These are phyloP conservation scores for Mycena indigotica DNA, from an alignment of 768 basidiomycete species.

Conservation along the genomic window DNA sequence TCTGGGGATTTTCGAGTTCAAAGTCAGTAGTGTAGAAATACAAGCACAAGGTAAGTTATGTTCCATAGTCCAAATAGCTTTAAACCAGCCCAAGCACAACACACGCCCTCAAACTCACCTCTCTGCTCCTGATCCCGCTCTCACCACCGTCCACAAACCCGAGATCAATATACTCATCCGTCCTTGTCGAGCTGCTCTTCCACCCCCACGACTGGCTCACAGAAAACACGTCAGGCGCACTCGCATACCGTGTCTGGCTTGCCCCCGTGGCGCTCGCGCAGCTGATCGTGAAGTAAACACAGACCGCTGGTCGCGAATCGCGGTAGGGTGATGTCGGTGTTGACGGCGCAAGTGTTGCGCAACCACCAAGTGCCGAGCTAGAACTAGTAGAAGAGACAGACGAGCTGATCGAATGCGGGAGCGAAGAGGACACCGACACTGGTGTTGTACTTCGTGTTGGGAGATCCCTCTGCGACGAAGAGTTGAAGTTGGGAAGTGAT, in stretches of 20 bases:
- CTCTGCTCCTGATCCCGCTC: slow-evolving; percentile 35
- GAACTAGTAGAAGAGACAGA: slow-evolving; percentile 22
- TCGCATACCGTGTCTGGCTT: slow-evolving; percentile 80
- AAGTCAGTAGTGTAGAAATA: no score
- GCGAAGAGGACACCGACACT: slow-evolving; percentile 25
- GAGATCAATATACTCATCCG: slow-evolving; percentile 53
- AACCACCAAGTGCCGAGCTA: not conserved
- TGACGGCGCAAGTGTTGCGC: slow-evolving; percentile 42
- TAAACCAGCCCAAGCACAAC: slow-evolving; percentile 78
- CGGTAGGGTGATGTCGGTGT: slow-evolving; percentile 71
- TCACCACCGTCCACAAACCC: slow-evolving; percentile 35
- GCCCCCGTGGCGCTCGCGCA: slow-evolving; percentile 83
- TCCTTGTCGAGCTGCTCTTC: slow-evolving; percentile 62
- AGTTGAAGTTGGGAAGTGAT: slow-evolving; percentile 34
- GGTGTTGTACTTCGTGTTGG: slow-evolving; percentile 48
- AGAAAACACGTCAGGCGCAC: slow-evolving; percentile 82
- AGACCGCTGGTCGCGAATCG: slow-evolving; percentile 69
- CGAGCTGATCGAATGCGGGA: slow-evolving; percentile 29
- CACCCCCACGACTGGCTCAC: slow-evolving; percentile 93
- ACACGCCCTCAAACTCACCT: slow-evolving; percentile 75
- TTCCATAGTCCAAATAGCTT: not conserved
- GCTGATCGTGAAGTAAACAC: slow-evolving; percentile 82
- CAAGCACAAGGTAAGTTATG: not conserved
- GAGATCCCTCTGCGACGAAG: slow-evolving; percentile 40
- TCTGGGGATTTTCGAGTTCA: no score